phyloP scores from a whole-genome alignment of 352 stramenopile genomes.

The Pythium biforme region DNA sequence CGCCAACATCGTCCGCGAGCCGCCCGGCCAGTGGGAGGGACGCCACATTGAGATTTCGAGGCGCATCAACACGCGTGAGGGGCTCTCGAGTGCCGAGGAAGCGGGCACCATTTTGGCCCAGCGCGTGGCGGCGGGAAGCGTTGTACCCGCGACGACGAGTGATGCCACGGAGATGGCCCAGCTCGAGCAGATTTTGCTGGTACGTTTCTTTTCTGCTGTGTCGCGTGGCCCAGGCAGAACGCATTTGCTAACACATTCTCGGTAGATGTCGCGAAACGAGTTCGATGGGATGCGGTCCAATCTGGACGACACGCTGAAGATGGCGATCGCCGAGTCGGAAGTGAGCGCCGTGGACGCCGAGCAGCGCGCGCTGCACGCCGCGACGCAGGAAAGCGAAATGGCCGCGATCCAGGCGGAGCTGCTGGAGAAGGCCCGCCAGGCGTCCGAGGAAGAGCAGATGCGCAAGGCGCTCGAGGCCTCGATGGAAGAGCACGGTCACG shows the following conservation, averaged over 20 bases:
- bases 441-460: constrained; percentile 75
- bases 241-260: constrained; percentile 1
- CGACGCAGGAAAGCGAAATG: constrained; percentile 72
- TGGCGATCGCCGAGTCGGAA: constrained; percentile 50
- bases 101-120: constrained; percentile 1
- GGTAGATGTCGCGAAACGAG: constrained; percentile 66
- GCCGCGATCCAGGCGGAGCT: constrained; percentile 71
- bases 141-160: constrained; percentile 9
- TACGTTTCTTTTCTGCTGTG: constrained; percentile 31
- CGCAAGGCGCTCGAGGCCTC: constrained; percentile 69
- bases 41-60: constrained; percentile 65
- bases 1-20: constrained; percentile 57
- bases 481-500: constrained; percentile 27
- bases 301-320: constrained; percentile 74
- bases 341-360: constrained; percentile 31
- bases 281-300: constrained; percentile 76
- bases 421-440: constrained; percentile 60
- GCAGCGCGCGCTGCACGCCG: constrained; percentile 43
- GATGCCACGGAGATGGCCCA: constrained; percentile 70
- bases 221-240: too few species aligned
- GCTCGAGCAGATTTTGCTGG: constrained; percentile 67
- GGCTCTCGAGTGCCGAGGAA: constrained; percentile 22
- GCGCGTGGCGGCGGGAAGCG: constrained; percentile 11
- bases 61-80: constrained; percentile 66
- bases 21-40: constrained; percentile 63